These are phyloP conservation scores for Tripidium arundinaceum DNA, from an alignment of 202 grass and related monocot genomes.

Conservation along the genomic window DNA sequence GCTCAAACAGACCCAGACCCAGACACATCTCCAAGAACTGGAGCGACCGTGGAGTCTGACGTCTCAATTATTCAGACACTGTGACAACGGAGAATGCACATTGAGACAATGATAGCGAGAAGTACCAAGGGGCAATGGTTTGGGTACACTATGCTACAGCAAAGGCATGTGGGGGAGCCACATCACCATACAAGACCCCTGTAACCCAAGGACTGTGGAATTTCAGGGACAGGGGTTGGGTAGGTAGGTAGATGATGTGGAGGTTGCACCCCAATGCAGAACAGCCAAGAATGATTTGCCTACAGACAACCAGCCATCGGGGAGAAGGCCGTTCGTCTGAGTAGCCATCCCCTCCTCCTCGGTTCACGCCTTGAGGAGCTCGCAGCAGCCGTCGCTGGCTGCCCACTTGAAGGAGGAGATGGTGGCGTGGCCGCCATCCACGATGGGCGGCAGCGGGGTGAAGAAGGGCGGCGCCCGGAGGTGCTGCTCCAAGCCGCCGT, in stretches of 20 bases:
- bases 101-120: neutral
- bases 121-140: slow-evolving; percentile 8
- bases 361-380: slow-evolving; percentile 77
- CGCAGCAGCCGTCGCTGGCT: slow-evolving; percentile 53
- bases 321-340: slow-evolving; percentile 20
- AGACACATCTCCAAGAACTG: neutral
- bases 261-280: slow-evolving; percentile 33
- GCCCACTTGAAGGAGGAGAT: slow-evolving; percentile 62
- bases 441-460: slow-evolving; percentile 57
- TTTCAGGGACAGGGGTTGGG: slow-evolving; percentile 14
- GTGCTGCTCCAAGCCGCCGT: slow-evolving; percentile 48
- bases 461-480: slow-evolving; percentile 48
- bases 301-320: slow-evolving; percentile 49
- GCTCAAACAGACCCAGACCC: neutral
- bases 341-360: slow-evolving; percentile 32
- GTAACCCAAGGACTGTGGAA: slow-evolving; percentile 27
- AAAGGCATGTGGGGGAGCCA: slow-evolving; percentile 30
- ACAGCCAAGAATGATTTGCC: slow-evolving; percentile 97
- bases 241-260: slow-evolving; percentile 34
- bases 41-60: neutral
- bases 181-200: slow-evolving; percentile 36
- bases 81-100: neutral
- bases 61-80: slow-evolving; percentile 32
- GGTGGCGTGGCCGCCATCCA: slow-evolving; percentile 47
- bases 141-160: slow-evolving; percentile 30